Evolutionary conservation across 495 filamentous ascomycete species (phyloP).

Genomic region (Emericellopsis terricola): DNA sequence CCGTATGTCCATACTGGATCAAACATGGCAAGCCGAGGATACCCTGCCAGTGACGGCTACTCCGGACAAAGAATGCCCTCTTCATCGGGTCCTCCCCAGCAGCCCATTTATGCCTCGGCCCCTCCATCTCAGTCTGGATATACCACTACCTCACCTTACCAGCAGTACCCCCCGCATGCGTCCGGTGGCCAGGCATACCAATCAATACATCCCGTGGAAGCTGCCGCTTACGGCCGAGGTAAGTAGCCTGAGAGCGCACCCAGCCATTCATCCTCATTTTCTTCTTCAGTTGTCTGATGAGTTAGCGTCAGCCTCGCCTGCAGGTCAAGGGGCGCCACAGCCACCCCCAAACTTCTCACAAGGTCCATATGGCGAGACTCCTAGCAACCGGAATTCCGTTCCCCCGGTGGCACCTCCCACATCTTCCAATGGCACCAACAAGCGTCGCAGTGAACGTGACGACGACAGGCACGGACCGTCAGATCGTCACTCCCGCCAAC

Average conservation of each 20-base stretch:
- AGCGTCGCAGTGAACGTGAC: conserved; percentile 19
- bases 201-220: conserved; percentile 18
- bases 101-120: conserved; percentile 1
- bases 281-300: conserved; percentile 23
- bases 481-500: conserved; percentile 9
- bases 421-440: conserved; percentile 6
- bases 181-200: conserved; percentile 11
- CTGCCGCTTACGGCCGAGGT: conserved; percentile 37
- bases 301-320: conserved; percentile 33
- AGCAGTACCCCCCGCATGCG: conserved; percentile 15
- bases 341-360: conserved; percentile 15
- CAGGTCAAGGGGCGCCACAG: conserved; percentile 18
- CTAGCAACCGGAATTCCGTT: conserved; percentile 11
- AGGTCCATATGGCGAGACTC: conserved; percentile 15
- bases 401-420: conserved; percentile 12
- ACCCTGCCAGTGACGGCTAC: background rate
- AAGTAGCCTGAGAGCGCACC: conserved; percentile 26
- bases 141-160: conserved; percentile 10
- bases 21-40: conserved; percentile 5
- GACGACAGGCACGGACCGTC: conserved; percentile 16
- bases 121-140: conserved; percentile 4
- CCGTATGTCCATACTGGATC: conserved; percentile 3
- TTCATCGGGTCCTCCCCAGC: conserved; percentile 8
- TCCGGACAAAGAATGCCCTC: background rate
- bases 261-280: conserved; percentile 5